Evolutionary conservation across 176 grass and related monocot species (phyloP).

Genomic region (Guadua angustifolia): DNA sequence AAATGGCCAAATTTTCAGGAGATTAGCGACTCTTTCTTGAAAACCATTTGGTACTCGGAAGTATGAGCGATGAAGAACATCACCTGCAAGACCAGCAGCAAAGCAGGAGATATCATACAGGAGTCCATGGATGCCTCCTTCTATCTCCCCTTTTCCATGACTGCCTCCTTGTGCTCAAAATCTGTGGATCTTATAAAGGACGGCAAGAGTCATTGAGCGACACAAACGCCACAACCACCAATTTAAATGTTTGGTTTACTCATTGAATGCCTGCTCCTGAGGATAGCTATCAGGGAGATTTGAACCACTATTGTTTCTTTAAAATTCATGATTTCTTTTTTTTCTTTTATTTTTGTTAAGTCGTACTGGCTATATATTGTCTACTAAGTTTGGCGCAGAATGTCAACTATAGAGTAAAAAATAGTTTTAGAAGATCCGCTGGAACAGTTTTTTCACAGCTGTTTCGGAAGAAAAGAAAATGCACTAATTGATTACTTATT

Average conservation of each 20-base stretch:
- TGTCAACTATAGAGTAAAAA: background rate
- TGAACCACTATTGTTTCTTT: no score
- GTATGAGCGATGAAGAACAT: background rate
- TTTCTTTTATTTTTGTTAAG: background rate
- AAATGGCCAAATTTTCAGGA: background rate
- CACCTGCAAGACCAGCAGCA: slow-evolving; percentile 58
- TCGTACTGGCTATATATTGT: background rate
- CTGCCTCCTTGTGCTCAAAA: slow-evolving; percentile 12
- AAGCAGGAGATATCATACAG: slow-evolving; percentile 63
- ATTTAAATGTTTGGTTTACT: background rate
- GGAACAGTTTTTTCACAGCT: background rate
- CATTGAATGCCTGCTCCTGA: background rate
- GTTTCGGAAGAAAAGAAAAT: background rate
- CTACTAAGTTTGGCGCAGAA: background rate
- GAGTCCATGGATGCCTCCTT: slow-evolving; percentile 41
- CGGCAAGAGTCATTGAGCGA: slow-evolving; percentile 5
- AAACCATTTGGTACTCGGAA: background rate
- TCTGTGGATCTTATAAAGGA: slow-evolving; percentile 29
- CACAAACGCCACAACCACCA: slow-evolving; percentile 34
- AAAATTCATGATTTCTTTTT: no score
- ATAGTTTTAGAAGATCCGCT: no score
- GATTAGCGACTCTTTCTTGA: background rate
- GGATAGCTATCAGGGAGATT: no score
- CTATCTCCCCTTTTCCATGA: background rate
- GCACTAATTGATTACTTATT: background rate